A percentile compares a stretch with the other conserved stretches of the same genome.
Conservation (phyloP, 345 rosid genomes). For the Acer saccharum region DNA sequence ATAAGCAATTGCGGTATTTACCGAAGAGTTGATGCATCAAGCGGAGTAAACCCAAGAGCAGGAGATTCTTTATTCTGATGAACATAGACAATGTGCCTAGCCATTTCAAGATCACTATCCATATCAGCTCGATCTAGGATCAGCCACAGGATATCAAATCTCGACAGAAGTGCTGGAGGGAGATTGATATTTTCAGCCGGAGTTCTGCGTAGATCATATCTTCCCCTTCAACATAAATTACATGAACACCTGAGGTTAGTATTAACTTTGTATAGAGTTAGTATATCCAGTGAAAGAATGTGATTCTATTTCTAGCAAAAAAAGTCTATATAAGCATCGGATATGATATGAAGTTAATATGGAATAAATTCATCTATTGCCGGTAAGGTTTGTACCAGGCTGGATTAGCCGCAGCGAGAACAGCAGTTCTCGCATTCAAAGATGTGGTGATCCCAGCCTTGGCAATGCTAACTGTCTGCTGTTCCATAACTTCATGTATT, state of each 20-base stretch:
- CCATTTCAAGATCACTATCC: slow-evolving; percentile 95
- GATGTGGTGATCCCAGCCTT: slow-evolving; percentile 99
- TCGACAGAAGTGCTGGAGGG: slow-evolving; percentile 94
- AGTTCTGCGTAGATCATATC: slow-evolving; percentile 91
- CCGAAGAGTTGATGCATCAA: slow-evolving; percentile 88
- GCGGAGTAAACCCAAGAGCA: slow-evolving; percentile 89
- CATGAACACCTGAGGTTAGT: slow-evolving; percentile 18
- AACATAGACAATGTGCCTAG: slow-evolving; percentile 91
- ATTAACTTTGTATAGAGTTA: slow-evolving; percentile 12
- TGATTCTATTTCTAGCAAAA: background rate
- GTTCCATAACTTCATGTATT: slow-evolving; percentile 99
- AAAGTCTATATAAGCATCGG: background rate
- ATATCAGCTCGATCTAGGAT: slow-evolving; percentile 96
- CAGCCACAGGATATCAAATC: slow-evolving; percentile 95
- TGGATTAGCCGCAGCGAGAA: slow-evolving; percentile 99
- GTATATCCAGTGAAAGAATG: background rate
- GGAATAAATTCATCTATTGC: slow-evolving; percentile 10
- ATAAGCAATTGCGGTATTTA: slow-evolving; percentile 32
- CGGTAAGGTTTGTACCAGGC: slow-evolving; percentile 66
- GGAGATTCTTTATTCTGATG: slow-evolving; percentile 92
- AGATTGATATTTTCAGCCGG: slow-evolving; percentile 98
- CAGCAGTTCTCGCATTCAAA: slow-evolving; percentile 93
- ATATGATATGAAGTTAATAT: slow-evolving; percentile 4
- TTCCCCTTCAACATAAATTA: slow-evolving; percentile 64
- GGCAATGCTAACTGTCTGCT: slow-evolving; percentile 99